Evolutionary conservation across 345 rosid genomes (phyloP).

Genomic region (Bruguiera sexangula): DNA sequence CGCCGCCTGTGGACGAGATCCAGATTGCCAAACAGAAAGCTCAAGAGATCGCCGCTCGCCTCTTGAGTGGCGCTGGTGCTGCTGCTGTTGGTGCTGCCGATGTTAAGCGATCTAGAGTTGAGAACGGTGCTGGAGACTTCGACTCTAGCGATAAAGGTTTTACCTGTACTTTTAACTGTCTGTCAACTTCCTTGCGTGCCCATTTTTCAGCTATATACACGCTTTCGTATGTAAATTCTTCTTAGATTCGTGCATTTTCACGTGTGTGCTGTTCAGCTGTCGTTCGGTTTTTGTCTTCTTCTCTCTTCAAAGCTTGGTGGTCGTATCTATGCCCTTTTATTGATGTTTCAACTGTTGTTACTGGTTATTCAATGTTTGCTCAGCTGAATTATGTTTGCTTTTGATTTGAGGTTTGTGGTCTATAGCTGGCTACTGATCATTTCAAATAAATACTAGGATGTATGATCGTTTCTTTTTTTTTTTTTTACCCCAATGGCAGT

Average conservation of each 20-base stretch:
- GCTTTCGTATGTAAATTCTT: not conserved
- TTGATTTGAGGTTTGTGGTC: no score
- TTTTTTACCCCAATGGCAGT: no score
- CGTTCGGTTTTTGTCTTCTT: not conserved
- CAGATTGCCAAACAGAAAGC: conserved; percentile 88
- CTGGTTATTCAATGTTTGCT: no score
- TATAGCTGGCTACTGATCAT: no score
- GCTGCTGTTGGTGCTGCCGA: conserved; percentile 45
- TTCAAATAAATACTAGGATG: no score
- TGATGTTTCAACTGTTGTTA: no score
- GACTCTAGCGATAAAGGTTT: conserved; percentile 58
- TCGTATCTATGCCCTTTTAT: no score
- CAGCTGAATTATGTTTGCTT: no score
- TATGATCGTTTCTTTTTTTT: no score
- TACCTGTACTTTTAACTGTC: conserved; percentile 39
- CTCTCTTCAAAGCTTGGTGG: not conserved
- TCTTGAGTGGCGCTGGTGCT: conserved; percentile 27
- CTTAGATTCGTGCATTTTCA: conserved; percentile 1
- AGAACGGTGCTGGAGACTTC: conserved; percentile 51
- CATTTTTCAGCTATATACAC: not conserved
- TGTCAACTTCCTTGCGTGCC: not conserved
- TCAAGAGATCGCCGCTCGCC: conserved; percentile 91
- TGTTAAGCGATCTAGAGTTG: conserved; percentile 73
- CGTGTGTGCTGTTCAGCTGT: not conserved
- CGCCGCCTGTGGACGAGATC: conserved; percentile 75